phyloP scores from a whole-genome alignment of 129 eudicot genomes.

The Helichrysum umbraculigerum region DNA sequence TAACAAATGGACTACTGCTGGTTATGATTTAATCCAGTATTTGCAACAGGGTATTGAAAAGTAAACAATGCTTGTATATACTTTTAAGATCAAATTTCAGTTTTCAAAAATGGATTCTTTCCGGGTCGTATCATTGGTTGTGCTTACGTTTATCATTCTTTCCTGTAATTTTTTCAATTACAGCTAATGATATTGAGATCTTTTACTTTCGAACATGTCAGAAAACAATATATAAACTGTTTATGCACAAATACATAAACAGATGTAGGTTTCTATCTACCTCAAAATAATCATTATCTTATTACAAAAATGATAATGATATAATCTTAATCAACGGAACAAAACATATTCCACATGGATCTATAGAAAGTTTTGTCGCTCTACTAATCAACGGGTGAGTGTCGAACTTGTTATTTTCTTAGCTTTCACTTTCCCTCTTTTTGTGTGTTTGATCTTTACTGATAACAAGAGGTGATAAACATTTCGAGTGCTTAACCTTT shows the following conservation, averaged over 20 bases:
- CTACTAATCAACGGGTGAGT: background rate
- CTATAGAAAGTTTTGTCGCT: background rate
- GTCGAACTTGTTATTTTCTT: background rate
- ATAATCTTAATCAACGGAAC: background rate
- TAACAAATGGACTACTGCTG: slow-evolving; percentile 99
- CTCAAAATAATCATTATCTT: background rate
- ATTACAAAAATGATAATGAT: background rate
- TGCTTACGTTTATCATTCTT: background rate
- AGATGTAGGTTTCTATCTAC: background rate
- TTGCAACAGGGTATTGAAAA: slow-evolving; percentile 97
- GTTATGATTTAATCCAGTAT: slow-evolving; percentile 96
- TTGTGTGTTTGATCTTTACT: background rate
- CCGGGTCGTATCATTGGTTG: background rate
- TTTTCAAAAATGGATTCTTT: background rate
- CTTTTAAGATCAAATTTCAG: background rate
- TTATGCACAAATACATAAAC: background rate
- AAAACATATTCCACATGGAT: background rate
- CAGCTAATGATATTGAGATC: too few relatives aligned
- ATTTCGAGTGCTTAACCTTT: slow-evolving; percentile 14
- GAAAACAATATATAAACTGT: too few relatives aligned
- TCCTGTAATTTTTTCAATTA: background rate
- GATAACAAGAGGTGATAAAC: slow-evolving; percentile 8
- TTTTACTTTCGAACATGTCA: too few relatives aligned
- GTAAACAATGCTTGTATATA: slow-evolving; percentile 30
- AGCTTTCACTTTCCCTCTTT: background rate